phyloP scores from a whole-genome alignment of 768 basidiomycete genomes.

The Cystobasidium onofrii region DNA sequence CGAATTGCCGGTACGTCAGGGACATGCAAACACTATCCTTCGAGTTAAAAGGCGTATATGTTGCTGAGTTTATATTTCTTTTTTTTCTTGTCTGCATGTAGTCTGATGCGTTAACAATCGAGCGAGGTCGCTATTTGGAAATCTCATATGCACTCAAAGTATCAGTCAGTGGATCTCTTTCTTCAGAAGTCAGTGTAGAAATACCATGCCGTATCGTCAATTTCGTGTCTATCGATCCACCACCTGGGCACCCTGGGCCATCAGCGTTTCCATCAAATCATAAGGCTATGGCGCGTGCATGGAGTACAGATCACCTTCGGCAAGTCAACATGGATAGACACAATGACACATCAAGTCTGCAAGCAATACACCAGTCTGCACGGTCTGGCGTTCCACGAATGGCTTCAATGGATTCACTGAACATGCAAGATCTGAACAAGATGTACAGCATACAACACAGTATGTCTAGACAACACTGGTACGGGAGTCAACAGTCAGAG shows the following conservation, averaged over 20 bases:
- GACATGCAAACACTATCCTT: too few relatives aligned
- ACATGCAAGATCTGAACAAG: slow-evolving; percentile 21
- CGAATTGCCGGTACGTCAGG: slow-evolving; percentile 60
- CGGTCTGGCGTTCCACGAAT: neutral
- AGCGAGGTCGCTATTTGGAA: slow-evolving; percentile 63
- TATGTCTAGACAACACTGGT: neutral
- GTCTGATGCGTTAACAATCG: slow-evolving; percentile 63
- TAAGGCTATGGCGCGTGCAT: slow-evolving; percentile 24
- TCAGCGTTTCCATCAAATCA: slow-evolving; percentile 15
- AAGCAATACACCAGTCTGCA: neutral
- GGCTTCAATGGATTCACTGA: slow-evolving; percentile 29
- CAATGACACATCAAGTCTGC: neutral
- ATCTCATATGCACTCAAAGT: slow-evolving; percentile 66
- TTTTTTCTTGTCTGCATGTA: slow-evolving; percentile 45
- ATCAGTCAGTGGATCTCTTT: slow-evolving; percentile 55
- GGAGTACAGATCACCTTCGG: slow-evolving; percentile 1
- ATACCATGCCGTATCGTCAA: slow-evolving; percentile 71
- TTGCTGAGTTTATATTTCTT: too few relatives aligned
- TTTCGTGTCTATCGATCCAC: slow-evolving; percentile 77
- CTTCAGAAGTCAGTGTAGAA: slow-evolving; percentile 60
- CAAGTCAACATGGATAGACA: neutral
- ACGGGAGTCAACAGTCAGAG: neutral
- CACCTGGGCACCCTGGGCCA: slow-evolving; percentile 48
- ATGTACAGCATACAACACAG: neutral
- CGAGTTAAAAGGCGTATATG: too few relatives aligned